These are phyloP conservation scores for Borovskyia barvae DNA, from an alignment of 208 protist species.

Conservation along the genomic window DNA sequence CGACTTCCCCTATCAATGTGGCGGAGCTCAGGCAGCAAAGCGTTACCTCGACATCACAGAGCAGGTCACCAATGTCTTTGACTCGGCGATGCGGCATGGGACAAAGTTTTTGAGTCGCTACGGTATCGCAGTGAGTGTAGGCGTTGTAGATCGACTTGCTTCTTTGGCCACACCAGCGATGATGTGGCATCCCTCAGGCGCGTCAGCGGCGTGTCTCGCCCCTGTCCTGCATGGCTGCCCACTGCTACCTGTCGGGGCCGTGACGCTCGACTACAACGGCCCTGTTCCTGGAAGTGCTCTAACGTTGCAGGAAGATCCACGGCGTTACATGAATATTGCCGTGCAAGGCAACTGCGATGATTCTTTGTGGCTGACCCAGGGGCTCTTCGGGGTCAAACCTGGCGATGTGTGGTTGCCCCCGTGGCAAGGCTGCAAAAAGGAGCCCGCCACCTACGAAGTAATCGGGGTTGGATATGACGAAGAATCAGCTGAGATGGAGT, in stretches of 20 bases:
- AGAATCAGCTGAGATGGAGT: conserved; percentile 52
- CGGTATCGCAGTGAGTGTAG: conserved; percentile 68
- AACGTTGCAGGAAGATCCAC: conserved; percentile 42
- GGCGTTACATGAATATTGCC: conserved; percentile 63
- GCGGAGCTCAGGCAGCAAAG: conserved; percentile 58
- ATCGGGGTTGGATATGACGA: conserved; percentile 66
- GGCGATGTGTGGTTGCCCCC: conserved; percentile 27
- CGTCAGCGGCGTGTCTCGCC: conserved; percentile 63
- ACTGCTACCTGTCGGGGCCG: conserved; percentile 45
- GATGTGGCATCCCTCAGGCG: conserved; percentile 76
- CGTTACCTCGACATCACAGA: conserved; percentile 71
- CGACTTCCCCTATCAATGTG: conserved; percentile 83
- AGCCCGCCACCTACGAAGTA: conserved; percentile 11
- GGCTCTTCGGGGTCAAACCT: conserved; percentile 66
- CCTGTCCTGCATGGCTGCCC: conserved; percentile 60
- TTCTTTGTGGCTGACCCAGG: conserved; percentile 72
- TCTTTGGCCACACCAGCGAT: conserved; percentile 32
- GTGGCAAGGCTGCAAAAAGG: background rate
- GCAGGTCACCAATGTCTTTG: conserved; percentile 45
- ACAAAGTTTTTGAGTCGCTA: conserved; percentile 77
- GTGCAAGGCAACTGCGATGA: conserved; percentile 29
- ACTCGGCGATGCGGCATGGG: conserved; percentile 42
- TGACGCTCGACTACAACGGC: conserved; percentile 74
- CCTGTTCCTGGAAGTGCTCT: conserved; percentile 44
- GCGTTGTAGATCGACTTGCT: conserved; percentile 34